These are phyloP conservation scores for Penicillium ochrochloron DNA, from an alignment of 495 filamentous ascomycete genomes.

Conservation along the genomic window DNA sequence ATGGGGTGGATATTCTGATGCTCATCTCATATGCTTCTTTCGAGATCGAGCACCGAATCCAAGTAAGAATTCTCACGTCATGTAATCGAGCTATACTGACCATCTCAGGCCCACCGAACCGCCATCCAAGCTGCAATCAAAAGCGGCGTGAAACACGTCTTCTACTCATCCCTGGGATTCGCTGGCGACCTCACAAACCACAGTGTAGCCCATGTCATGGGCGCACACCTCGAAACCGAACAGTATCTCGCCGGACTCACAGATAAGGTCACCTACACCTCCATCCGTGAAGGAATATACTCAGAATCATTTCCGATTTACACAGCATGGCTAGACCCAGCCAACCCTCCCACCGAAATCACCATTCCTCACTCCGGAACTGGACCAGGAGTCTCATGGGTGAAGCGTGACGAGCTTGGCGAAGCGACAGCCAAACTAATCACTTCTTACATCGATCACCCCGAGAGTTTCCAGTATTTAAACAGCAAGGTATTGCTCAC, in stretches of 20 bases:
- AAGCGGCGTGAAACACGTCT: conserved; percentile 64
- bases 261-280: conserved; percentile 48
- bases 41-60: conserved; percentile 41
- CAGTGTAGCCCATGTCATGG: conserved; percentile 64
- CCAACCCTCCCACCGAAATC: conserved; percentile 40
- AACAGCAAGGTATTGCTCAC: conserved; percentile 46
- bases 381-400: conserved; percentile 56
- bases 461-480: conserved; percentile 31
- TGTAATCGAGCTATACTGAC: background rate
- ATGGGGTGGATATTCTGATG: conserved; percentile 42
- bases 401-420: conserved; percentile 55
- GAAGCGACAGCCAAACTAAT: conserved; percentile 53
- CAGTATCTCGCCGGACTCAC: conserved; percentile 50
- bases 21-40: conserved; percentile 50
- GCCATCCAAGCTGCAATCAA: conserved; percentile 62
- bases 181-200: conserved; percentile 45
- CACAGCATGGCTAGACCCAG: conserved; percentile 60
- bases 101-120: conserved; percentile 44
- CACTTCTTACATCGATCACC: conserved; percentile 26
- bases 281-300: conserved; percentile 67
- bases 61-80: conserved; percentile 23
- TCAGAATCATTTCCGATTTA: conserved; percentile 72
- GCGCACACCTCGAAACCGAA: conserved; percentile 68
- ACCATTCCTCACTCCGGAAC: conserved; percentile 54
- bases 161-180: conserved; percentile 71